These are phyloP conservation scores for Nemania abortiva DNA, from an alignment of 2,329 filamentous ascomycete genomes.

Conservation along the genomic window DNA sequence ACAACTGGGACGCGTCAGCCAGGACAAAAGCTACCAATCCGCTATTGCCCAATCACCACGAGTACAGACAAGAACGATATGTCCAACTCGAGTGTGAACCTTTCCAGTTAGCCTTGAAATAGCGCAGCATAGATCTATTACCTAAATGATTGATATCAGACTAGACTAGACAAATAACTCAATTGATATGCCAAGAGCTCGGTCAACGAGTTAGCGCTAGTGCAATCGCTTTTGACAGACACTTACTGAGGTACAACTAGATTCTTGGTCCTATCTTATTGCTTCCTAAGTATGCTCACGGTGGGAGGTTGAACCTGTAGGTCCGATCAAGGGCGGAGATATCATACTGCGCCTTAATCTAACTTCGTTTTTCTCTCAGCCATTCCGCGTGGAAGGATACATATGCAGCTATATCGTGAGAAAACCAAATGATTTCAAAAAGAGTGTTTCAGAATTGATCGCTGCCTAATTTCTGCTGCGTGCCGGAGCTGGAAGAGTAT, in stretches of 20 bases:
- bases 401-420: background rate
- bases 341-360: background rate
- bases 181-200: background rate
- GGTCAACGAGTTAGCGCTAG: background rate
- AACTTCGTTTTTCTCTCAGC: too few species aligned
- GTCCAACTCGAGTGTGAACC: background rate
- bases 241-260: background rate
- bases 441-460: background rate
- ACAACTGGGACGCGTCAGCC: background rate
- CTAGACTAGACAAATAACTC: background rate
- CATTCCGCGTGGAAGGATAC: too few species aligned
- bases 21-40: background rate
- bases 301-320: background rate
- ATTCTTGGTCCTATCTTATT: background rate
- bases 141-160: background rate
- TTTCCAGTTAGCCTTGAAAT: background rate
- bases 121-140: background rate
- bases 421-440: background rate
- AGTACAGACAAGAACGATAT: background rate
- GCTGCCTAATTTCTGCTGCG: constrained; percentile 4
- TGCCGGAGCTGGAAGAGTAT: background rate
- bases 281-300: background rate
- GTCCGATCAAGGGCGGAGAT: background rate
- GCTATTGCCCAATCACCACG: background rate
- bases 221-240: background rate